Evolutionary conservation across 441 rosid genomes (phyloP).

Genomic region (Daphne laureola): DNA sequence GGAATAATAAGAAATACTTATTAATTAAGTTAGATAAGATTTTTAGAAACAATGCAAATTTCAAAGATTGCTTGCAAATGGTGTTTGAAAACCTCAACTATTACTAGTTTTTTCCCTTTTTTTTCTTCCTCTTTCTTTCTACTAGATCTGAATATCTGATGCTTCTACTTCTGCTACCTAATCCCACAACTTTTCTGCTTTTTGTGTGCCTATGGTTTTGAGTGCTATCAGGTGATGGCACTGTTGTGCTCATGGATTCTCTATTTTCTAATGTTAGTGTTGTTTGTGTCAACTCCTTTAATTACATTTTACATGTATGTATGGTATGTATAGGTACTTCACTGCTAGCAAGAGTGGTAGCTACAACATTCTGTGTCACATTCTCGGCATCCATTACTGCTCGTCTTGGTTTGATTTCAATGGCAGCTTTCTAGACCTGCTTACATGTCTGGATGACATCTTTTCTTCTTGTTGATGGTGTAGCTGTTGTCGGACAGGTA

Average conservation of each 20-base stretch:
- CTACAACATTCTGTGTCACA: slow-evolving; percentile 66
- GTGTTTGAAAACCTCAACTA: slow-evolving; percentile 39
- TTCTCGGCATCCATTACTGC: slow-evolving; percentile 75
- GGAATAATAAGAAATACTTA: too few species aligned
- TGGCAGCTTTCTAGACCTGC: slow-evolving; percentile 74
- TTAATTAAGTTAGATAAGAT: too few species aligned
- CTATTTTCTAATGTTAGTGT: background rate
- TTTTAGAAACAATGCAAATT: slow-evolving; percentile 28
- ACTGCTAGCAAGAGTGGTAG: slow-evolving; percentile 49
- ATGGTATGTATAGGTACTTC: slow-evolving; percentile 29
- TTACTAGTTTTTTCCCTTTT: background rate
- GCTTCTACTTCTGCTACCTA: slow-evolving; percentile 47
- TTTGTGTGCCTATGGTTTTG: too few species aligned
- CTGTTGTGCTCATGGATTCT: slow-evolving; percentile 49
- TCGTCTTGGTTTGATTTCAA: slow-evolving; percentile 46
- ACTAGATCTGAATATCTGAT: slow-evolving; percentile 70
- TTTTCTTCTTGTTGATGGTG: slow-evolving; percentile 66
- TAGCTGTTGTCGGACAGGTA: slow-evolving; percentile 81
- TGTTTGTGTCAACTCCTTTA: background rate
- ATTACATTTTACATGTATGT: too few species aligned
- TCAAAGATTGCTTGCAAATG: slow-evolving; percentile 43
- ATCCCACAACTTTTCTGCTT: slow-evolving; percentile 58
- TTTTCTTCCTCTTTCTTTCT: slow-evolving; percentile 26
- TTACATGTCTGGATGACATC: slow-evolving; percentile 72
- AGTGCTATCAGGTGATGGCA: too few species aligned